These are phyloP conservation scores for Claviceps maximensis DNA, from an alignment of 2,329 filamentous ascomycete genomes.

Conservation along the genomic window DNA sequence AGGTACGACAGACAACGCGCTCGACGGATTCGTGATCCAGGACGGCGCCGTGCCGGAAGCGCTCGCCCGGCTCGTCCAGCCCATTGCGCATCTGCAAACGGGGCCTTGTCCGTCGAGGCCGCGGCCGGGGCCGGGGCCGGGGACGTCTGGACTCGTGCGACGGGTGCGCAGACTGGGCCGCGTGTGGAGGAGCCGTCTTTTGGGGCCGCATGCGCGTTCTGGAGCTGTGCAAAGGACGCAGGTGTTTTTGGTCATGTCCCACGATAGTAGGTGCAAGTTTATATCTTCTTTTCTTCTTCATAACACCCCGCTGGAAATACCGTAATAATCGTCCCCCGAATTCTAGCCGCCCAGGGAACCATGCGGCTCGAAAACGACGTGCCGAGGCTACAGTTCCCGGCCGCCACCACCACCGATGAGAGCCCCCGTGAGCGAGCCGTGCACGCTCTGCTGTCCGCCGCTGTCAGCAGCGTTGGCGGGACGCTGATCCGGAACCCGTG, in stretches of 20 bases:
- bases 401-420: conserved; percentile 36
- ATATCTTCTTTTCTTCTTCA: neutral
- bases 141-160: neutral
- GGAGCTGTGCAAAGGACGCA: conserved; percentile 48
- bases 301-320: no score
- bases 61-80: conserved; percentile 40
- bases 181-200: conserved; percentile 32
- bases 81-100: conserved; percentile 34
- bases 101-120: conserved; percentile 14
- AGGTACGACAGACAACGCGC: conserved; percentile 31
- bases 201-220: conserved; percentile 43
- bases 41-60: conserved; percentile 49
- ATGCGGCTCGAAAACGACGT: conserved; percentile 46
- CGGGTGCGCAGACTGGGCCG: conserved; percentile 5
- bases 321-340: no score
- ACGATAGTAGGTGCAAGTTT: conserved; percentile 34
- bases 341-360: conserved; percentile 41
- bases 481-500: conserved; percentile 47
- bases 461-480: conserved; percentile 45
- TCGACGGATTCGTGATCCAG: conserved; percentile 51
- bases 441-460: conserved; percentile 36
- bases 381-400: conserved; percentile 45
- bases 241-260: conserved; percentile 53
- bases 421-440: conserved; percentile 41
- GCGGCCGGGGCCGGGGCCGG: neutral